Conservation (phyloP, 345 rosid genomes). For the Acer campestre region DNA sequence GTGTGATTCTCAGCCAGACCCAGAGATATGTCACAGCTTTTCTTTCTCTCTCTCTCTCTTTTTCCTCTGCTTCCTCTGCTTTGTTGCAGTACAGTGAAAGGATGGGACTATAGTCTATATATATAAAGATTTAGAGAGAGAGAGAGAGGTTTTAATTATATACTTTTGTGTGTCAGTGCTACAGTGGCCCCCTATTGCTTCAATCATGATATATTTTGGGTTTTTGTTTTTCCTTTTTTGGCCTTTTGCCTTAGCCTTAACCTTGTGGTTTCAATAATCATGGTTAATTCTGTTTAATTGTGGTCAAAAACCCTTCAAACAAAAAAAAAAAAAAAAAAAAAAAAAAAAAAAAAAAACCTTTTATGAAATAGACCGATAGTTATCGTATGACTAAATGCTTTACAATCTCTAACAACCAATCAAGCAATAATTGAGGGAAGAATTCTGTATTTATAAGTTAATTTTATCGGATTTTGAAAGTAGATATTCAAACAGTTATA, state of each 20-base stretch:
- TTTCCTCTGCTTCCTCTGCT: constrained; percentile 8
- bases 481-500: too few relatives aligned
- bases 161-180: constrained; percentile 57
- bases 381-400: too few relatives aligned
- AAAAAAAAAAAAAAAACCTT: too few relatives aligned
- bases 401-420: too few relatives aligned
- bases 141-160: constrained; percentile 53
- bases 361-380: too few relatives aligned
- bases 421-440: too few relatives aligned
- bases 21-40: constrained; percentile 31
- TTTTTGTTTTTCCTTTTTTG: not conserved
- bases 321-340: too few relatives aligned
- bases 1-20: constrained; percentile 29
- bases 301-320: not conserved
- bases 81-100: constrained; percentile 37
- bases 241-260: constrained; percentile 23
- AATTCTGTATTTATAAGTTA: too few relatives aligned
- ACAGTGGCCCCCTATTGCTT: constrained; percentile 58
- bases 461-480: too few relatives aligned
- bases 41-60: not conserved
- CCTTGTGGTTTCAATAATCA: constrained; percentile 8
- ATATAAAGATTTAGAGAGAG: constrained; percentile 27
- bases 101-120: constrained; percentile 45
- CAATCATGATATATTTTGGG: constrained; percentile 37
- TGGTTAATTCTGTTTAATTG: constrained; percentile 11